Conservation (phyloP, 225 moss, liverwort and hornwort species). For the Neckera pumila region DNA sequence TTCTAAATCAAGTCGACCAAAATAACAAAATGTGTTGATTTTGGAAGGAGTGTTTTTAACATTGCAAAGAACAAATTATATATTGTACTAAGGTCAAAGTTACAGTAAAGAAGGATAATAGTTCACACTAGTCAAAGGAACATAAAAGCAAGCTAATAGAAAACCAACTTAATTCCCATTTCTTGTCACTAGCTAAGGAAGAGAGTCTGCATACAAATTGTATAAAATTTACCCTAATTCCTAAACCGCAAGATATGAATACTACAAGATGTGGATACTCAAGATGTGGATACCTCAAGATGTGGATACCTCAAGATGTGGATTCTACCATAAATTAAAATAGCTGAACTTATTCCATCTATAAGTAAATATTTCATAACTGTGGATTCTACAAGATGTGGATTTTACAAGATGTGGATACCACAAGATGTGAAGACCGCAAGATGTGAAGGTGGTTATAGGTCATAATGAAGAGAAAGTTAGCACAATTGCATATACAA, state of each 20-base stretch:
- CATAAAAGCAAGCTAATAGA: rapidly evolving
- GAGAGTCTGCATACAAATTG: rapidly evolving
- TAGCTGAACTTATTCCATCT: too few species aligned
- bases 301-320: too few species aligned
- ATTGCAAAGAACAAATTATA: background rate
- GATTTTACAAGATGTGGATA: too few species aligned
- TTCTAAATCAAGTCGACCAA: background rate
- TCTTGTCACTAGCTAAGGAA: background rate
- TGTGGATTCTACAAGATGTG: too few species aligned
- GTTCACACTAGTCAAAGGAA: too few species aligned
- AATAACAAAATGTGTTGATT: background rate
- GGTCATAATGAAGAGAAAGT: background rate
- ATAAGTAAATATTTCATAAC: too few species aligned
- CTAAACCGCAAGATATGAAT: background rate
- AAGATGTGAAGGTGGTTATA: background rate
- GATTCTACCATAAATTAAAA: too few species aligned
- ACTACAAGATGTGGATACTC: too few species aligned
- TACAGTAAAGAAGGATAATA: background rate
- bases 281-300: too few species aligned
- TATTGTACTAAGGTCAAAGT: background rate
- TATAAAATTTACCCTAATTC: background rate
- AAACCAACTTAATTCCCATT: background rate
- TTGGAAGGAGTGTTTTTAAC: background rate
- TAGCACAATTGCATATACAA: rapidly evolving
- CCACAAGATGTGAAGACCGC: too few species aligned